Base-by-base conservation (phyloP, 257 asterid species). In the Solanum tacnaense region DNA sequence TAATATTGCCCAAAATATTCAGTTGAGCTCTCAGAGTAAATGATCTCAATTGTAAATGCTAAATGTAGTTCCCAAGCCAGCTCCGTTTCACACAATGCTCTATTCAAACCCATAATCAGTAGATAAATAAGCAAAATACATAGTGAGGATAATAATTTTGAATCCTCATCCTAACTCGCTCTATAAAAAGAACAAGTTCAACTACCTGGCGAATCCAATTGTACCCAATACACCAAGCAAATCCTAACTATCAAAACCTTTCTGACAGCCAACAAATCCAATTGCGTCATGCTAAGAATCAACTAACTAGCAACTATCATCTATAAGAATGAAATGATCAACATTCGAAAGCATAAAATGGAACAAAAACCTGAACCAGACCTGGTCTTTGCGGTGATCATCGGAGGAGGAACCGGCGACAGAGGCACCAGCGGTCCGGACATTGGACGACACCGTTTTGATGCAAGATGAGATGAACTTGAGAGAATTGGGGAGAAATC, bases 391-490 rank as follows among this genome's bases (percentile, higher is more conserved):
- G 81, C 75, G 93, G 83, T 88, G 93, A 89, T 92, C 92, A 31
- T 91, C 89, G 36, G 92, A 86, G 83, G 90, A 89, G 34, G 93
- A 89, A 65, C 91, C 88, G 65, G 93, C 91, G 44, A 92, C 92
- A 56, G 94, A 89, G 79, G 89, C 94, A 29, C 94, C 91, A 62
- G 94, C 92, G 11, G 91, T 88, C 79, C 91, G 91, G 25, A 92
- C 94, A 89, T 92, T 92, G 29, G 91, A 88, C 38, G 94, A 91
- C 75, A 92, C 94, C 79, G 93, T 92, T 76, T 92, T 91, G 88
- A 92, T 90, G 84, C 94, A 92, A 56, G 94, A 92, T 11, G 94
- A 89, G 31, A 92, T 91, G 78, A 92, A 92, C 93, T 91, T 92
- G 84, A 92, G 79, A 56, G 94, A 92, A 88, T 86, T 88, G 10